Conservation (phyloP, 202 grass and related monocot species). For the Zoysia matrella region DNA sequence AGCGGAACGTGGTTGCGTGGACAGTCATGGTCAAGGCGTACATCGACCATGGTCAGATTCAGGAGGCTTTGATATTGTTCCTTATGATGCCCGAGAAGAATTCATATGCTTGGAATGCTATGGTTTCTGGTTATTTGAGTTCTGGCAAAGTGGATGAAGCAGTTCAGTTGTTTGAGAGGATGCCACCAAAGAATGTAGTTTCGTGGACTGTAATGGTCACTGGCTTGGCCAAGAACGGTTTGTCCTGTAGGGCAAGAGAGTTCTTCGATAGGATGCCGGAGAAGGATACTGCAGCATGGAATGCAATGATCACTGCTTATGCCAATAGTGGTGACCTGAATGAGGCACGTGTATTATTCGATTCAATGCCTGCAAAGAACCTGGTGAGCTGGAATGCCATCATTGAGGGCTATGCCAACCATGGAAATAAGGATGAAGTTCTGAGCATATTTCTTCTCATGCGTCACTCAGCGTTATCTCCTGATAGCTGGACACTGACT, state of each 20-base stretch:
- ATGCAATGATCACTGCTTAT: slow-evolving; percentile 68
- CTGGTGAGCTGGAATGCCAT: slow-evolving; percentile 54
- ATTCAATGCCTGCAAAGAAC: slow-evolving; percentile 46
- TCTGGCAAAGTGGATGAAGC: slow-evolving; percentile 45
- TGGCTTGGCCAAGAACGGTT: slow-evolving; percentile 54
- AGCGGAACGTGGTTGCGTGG: not conserved
- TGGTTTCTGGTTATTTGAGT: slow-evolving; percentile 50
- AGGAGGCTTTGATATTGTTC: slow-evolving; percentile 49
- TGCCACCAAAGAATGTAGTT: slow-evolving; percentile 52
- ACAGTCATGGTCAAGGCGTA: not conserved
- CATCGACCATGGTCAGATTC: slow-evolving; percentile 16
- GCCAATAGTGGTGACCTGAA: slow-evolving; percentile 42
- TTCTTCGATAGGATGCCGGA: slow-evolving; percentile 69
- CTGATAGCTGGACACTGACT: slow-evolving; percentile 42
- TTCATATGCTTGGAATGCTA: slow-evolving; percentile 48
- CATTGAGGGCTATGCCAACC: slow-evolving; percentile 70
- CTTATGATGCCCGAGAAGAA: slow-evolving; percentile 52
- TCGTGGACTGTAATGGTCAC: slow-evolving; percentile 77
- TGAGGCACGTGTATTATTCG: slow-evolving; percentile 32
- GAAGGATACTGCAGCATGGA: slow-evolving; percentile 50
- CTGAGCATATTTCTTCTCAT: slow-evolving; percentile 45
- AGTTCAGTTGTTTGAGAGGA: slow-evolving; percentile 47
- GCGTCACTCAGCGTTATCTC: slow-evolving; percentile 40
- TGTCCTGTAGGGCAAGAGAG: slow-evolving; percentile 42
- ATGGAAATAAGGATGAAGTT: slow-evolving; percentile 25